These are phyloP conservation scores for Salvia splendens DNA, from an alignment of 257 asterid genomes.

Conservation along the genomic window DNA sequence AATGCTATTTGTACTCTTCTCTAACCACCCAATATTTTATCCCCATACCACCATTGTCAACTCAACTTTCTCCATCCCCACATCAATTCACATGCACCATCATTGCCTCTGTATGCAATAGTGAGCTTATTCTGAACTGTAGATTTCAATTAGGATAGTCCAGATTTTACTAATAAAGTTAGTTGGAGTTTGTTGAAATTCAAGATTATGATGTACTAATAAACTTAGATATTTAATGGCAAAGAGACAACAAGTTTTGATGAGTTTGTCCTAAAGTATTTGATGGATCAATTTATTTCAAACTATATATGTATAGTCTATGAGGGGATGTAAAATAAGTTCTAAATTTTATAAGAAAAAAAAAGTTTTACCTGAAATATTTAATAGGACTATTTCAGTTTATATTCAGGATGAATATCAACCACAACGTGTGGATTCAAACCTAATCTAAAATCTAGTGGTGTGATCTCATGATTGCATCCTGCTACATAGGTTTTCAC, in stretches of 20 bases:
- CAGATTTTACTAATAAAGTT: too few species aligned
- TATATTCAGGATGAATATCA: background rate
- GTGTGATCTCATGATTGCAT: constrained; percentile 7
- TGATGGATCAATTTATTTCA: too few species aligned
- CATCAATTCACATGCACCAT: background rate
- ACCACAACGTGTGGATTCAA: background rate
- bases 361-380: background rate
- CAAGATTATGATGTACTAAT: too few species aligned
- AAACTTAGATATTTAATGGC: too few species aligned
- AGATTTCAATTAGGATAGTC: background rate
- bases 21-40: constrained; percentile 22
- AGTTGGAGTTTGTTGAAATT: too few species aligned
- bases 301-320: too few species aligned
- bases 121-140: background rate
- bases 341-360: too few species aligned
- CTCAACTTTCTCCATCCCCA: constrained; percentile 13
- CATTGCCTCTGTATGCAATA: too few species aligned
- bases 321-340: too few species aligned
- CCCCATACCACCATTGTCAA: constrained; percentile 23
- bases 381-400: background rate
- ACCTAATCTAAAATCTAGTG: constrained; percentile 24
- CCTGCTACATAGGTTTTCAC: constrained; percentile 3
- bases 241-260: too few species aligned
- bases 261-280: too few species aligned
- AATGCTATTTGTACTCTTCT: background rate